Evolutionary conservation across 495 filamentous ascomycete species (phyloP).

Genomic region (Hyaloscypha finlandica): DNA sequence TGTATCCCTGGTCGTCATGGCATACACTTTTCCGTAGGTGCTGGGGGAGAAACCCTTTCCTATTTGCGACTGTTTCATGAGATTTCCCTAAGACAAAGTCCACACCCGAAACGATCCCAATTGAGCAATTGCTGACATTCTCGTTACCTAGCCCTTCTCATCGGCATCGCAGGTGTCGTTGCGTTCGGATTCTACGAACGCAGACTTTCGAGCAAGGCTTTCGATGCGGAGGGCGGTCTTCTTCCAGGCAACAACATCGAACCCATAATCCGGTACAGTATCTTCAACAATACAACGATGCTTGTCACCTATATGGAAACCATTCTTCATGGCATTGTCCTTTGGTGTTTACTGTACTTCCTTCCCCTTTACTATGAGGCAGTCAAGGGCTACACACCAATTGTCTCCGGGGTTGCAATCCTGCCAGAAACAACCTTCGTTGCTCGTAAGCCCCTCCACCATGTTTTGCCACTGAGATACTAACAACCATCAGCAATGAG

Average conservation of each 20-base stretch:
- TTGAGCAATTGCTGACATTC: too few relatives aligned
- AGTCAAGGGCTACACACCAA: slow-evolving; percentile 57
- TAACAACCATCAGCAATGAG: slow-evolving; percentile 40
- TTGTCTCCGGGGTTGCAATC: slow-evolving; percentile 60
- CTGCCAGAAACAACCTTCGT: slow-evolving; percentile 56
- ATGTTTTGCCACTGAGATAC: slow-evolving; percentile 35
- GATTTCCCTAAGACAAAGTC: too few relatives aligned
- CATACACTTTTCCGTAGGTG: slow-evolving; percentile 47
- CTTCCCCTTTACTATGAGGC: slow-evolving; percentile 68
- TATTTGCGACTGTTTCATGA: too few relatives aligned
- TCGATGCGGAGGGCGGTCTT: slow-evolving; percentile 20
- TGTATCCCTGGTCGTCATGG: slow-evolving; percentile 55
- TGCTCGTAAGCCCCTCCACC: slow-evolving; percentile 22
- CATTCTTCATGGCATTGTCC: slow-evolving; percentile 51
- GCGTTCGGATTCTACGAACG: slow-evolving; percentile 52
- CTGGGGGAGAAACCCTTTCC: too few relatives aligned
- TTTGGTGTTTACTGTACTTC: slow-evolving; percentile 62
- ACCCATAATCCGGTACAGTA: slow-evolving; percentile 47
- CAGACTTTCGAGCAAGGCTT: slow-evolving; percentile 37
- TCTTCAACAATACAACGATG: slow-evolving; percentile 47
- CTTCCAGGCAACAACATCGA: slow-evolving; percentile 30
- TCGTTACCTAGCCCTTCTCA: slow-evolving; percentile 42
- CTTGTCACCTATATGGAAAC: slow-evolving; percentile 43
- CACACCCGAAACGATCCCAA: too few relatives aligned
- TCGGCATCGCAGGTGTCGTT: slow-evolving; percentile 49